Base-by-base conservation (phyloP, 805 yeast species). In the Yueomyces sinensis region DNA sequence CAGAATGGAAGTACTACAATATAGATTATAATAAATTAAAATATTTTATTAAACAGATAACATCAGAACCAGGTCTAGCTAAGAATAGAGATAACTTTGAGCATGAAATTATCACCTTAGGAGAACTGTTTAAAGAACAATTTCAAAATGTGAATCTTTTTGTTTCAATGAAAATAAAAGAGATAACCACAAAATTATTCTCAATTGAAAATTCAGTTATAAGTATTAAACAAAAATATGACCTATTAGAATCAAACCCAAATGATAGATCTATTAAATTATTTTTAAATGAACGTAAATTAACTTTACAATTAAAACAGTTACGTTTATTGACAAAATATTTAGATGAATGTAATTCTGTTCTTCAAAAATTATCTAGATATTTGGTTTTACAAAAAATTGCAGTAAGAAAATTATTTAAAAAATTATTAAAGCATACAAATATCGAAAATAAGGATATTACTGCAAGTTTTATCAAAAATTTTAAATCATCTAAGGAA, bases 1-100 rank as follows among this genome's bases (percentile, higher is more conserved):
- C 87, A 2, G 91, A 82, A 60, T 87, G 97, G 96, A 70, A 71
- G 46, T 70, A 72, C 41, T 78, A 82, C 57, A 84, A 87, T 54
- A 66, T 87, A 29, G 86, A 83, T 49, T 87, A 87, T 58, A 79
- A 83, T 44, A 82, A 75, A 27, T 54, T 87, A 37, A 87, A 86
- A 56, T 58, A 59, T 4, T 65, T 69, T 31, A 82, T 87, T 38
- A 68, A 76, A 45, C 51, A 55, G 16, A 73, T 76, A 7, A 79
- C 89, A 1, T 37, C 43, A 3, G 28, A n/a, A 14, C 24, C 7
- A 22, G 24, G 24, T 7, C n/a, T n/a, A n/a, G 24, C 11, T 7
- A 31, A 29, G 16, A 24, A 28, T 15, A 24, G 32, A 5, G 35
- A 34, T 27, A 17, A 13, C 14, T 24, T 32, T 11, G 25, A 16